Evolutionary conservation across 805 yeast species (phyloP), one percentile per base, ranked within the genome.

Genomic region (Suhomyces canberraensis): DNA sequence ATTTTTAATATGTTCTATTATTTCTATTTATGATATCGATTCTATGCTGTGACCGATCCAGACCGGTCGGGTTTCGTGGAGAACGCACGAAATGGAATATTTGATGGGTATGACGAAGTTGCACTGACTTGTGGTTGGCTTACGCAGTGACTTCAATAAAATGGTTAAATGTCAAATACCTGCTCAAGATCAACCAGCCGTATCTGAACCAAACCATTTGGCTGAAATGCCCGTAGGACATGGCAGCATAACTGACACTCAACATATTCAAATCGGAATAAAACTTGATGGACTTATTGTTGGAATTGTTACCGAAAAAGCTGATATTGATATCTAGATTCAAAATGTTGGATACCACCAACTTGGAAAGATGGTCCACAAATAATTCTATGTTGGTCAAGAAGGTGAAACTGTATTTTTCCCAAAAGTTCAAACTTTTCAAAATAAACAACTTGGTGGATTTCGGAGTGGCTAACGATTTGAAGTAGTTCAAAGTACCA

Each of bases 171-270:
- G 81, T 79, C 69, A 86, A 76, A 60, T 88, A 91, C 43, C 90
- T 70, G 41, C 95, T 83, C 11, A 81, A 60, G 4, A 76, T 40
- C 54, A 93, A 67, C 96, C 97, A 93, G 1, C 88, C 81, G 66
- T 84, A 85, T 47, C 98, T 72, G 58, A 83, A 93, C 97, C 97
- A 91, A 7, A 84, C 90, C 85, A 93, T 85, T 58, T 93, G 98
- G 2, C 95, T 79, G 44, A 71, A 70, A 61, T 93, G 98, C 3
- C 84, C 95, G 45, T 71, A 71, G 3, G 81, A 64, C 96, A 91
- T 88, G 3, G 95, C 84, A 0, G 83, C 73, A 37, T 80, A 68
- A 28, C 72, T 60, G 38, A 60, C 64, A 38, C 64, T 59, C 37
- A 60, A 55, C 66, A 63, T 65, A 40, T 64, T 65, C 40, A 65